Base-by-base conservation (phyloP, 192 early-diverging fungal genomes). In the Rhizoclosmatium globosum region DNA sequence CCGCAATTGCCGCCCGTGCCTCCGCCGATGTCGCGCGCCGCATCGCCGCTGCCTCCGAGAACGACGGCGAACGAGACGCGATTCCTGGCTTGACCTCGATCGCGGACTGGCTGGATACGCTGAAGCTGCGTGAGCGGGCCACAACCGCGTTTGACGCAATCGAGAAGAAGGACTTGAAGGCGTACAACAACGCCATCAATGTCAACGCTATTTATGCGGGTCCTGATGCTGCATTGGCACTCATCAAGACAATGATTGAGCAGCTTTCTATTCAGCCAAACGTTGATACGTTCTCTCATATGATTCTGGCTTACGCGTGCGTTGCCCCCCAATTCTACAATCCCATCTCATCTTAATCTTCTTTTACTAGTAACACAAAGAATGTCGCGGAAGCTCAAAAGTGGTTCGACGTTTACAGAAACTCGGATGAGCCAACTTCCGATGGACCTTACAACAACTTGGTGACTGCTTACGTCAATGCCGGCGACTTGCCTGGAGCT, bases 351-450 rank as follows among this genome's bases (percentile, higher is more conserved):
- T 53, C 0, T 53, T 53, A 17, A 13, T 53, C 50, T 53, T 17
- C 50, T 17, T 7, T 53, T 53, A 17, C 47, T 2, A 56, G 53
- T 3, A 39, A 56, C 69, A 48, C 21, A 45, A 71, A 71, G 47
- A 57, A 71, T 6, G 47, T 38, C 3, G 69, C 21, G 21, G 72
- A 74, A 15, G 57, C 72, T n/a, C 56, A 62, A 48, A 45, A 47
- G 23, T 74, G 72, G 72, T 74, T 74, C 42, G 59, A 74, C 43
- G 61, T 64, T 39, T 74, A 74, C 72, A 23, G 72, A 15, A 62
- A 74, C 43, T 74, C 72, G 19, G 60, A 62, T 62, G 72, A 64
- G 23, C 42, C 57, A n/a, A 74, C 56, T 1, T 11, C 7, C n/a
- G 59, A 74, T 23, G 72, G 17, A 4, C 72, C 72, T 11, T 74